These are phyloP conservation scores for Cudoniella acicularis DNA, from an alignment of 495 filamentous ascomycete genomes.

Conservation along the genomic window DNA sequence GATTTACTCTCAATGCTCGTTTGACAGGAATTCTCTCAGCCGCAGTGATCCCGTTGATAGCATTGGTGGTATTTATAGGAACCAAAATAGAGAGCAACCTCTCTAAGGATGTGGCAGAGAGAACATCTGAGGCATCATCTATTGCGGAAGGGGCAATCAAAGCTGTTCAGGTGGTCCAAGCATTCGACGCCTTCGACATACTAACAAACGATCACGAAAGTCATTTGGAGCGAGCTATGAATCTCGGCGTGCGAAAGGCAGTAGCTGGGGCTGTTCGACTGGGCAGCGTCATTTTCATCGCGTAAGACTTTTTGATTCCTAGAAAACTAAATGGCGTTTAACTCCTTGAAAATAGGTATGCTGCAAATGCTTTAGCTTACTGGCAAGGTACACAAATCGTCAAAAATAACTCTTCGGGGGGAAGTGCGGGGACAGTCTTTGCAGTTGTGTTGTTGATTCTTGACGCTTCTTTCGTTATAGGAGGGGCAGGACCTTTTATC, in stretches of 20 bases:
- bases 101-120: slow-evolving; percentile 47
- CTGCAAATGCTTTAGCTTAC: slow-evolving; percentile 62
- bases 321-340: too few relatives aligned
- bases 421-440: slow-evolving; percentile 49
- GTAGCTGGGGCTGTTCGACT: slow-evolving; percentile 55
- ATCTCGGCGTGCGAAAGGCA: slow-evolving; percentile 55
- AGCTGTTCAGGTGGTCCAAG: slow-evolving; percentile 49
- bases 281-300: slow-evolving; percentile 65
- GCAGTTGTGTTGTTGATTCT: slow-evolving; percentile 65
- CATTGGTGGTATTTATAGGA: slow-evolving; percentile 43
- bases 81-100: slow-evolving; percentile 59
- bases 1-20: slow-evolving; percentile 52
- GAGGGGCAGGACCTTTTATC: slow-evolving; percentile 59
- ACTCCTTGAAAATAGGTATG: slow-evolving; percentile 33
- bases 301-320: too few relatives aligned
- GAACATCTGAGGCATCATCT: slow-evolving; percentile 41
- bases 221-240: slow-evolving; percentile 40
- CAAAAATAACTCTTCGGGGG: slow-evolving; percentile 44
- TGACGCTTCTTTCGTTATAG: slow-evolving; percentile 58
- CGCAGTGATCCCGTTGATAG: slow-evolving; percentile 53
- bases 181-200: slow-evolving; percentile 42
- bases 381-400: slow-evolving; percentile 59
- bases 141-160: slow-evolving; percentile 48
- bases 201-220: slow-evolving; percentile 43
- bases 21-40: slow-evolving; percentile 65